Evolutionary conservation across 139 green algal species (phyloP), one percentile per base, ranked within the genome.

Genomic region (Micractinium sp.): DNA sequence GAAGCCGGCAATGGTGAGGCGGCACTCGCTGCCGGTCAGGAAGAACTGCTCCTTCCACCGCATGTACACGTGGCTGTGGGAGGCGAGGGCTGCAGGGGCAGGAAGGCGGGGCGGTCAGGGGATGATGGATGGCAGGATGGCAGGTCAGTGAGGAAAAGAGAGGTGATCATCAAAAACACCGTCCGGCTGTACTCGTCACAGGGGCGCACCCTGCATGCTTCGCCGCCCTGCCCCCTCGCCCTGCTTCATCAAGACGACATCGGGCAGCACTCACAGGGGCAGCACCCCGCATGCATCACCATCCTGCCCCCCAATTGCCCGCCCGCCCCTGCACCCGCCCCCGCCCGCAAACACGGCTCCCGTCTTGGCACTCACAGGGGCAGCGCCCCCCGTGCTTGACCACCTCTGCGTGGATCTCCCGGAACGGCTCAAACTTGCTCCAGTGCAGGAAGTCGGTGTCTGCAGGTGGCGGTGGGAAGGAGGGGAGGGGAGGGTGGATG

Each of bases 11-110:
- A 98, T 98, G 39, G 95, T 97, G 60, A 98, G 90, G 22, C 94
- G 92, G 84, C 93, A 95, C 76, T 94, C 89, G 23, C 88, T 79
- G 41, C 87, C 88, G 36, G 93, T 92, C 29, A 96, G 89, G 90
- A 98, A 98, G 85, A 91, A 95, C 88, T 95, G 81, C 88, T 98
- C 96, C 90, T 98, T 98, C 95, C 95, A 97, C 27, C 96, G 89
- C 96, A 97, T 96, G 87, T 90, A 97, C 22, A 97, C 91, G 39
- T 92, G 88, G 22, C 85, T 67, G 38, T 94, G 88, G 2, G 41
- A 18, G 35, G 74, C 71, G 79, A 96, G 82, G 71, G 47, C 82
- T 87, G 82, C 82, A 29, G 20, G 35, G n/a, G n/a, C n/a, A n/a
- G n/a, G n/a, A n/a, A n/a, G n/a, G n/a, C n/a, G n/a, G n/a, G n/a